These are phyloP conservation scores for Vaccinium macrocarpon DNA, from an alignment of 148 eudicot species.

Conservation along the genomic window DNA sequence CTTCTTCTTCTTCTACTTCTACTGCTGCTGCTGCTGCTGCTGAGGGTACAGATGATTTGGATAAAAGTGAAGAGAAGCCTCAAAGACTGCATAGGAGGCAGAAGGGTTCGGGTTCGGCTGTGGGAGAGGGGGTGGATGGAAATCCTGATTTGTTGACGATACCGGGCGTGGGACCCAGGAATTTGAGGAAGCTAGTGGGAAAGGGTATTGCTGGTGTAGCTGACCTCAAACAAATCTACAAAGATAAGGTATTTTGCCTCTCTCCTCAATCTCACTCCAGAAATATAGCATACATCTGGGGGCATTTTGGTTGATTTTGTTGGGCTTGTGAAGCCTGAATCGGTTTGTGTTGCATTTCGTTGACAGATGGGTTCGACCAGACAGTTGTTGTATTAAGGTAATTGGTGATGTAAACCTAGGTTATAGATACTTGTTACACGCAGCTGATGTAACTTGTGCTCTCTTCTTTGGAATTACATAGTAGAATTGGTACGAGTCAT, in stretches of 20 bases:
- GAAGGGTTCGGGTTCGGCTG: slow-evolving; percentile 25
- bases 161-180: slow-evolving; percentile 97
- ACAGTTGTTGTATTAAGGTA: too few species aligned
- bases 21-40: too few species aligned
- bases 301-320: neutral
- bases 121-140: slow-evolving; percentile 5
- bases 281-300: too few species aligned
- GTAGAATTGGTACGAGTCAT: too few species aligned
- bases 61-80: slow-evolving; percentile 28
- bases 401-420: too few species aligned
- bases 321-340: too few species aligned
- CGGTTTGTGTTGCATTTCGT: too few species aligned
- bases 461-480: too few species aligned
- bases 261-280: neutral
- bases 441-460: too few species aligned
- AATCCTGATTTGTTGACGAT: slow-evolving; percentile 84
- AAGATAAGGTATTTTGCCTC: slow-evolving; percentile 55
- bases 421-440: too few species aligned
- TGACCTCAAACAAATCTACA: slow-evolving; percentile 75
- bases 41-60: slow-evolving; percentile 7
- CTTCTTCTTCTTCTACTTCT: neutral
- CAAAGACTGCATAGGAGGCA: slow-evolving; percentile 47
- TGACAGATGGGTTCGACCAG: too few species aligned
- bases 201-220: slow-evolving; percentile 86
- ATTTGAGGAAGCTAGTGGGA: slow-evolving; percentile 77